Evolutionary conservation across 441 rosid genomes (phyloP), one percentile per base, ranked within the genome.

Genomic region (Biscutella laevigata): DNA sequence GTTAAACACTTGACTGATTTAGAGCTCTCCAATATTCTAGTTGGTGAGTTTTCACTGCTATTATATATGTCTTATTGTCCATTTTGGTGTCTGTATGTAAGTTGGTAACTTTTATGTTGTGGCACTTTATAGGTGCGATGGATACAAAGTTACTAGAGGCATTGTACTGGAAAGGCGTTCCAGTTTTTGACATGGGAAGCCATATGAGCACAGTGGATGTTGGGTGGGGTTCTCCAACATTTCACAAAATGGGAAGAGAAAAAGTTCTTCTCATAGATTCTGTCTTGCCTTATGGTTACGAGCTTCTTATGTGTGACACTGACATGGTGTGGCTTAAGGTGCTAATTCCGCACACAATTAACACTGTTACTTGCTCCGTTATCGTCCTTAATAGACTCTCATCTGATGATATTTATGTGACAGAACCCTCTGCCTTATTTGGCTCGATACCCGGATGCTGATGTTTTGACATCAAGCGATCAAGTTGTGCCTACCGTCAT

Each of bases 251-350:
- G 99, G 99, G 97, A 46, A 82, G 97, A 81, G 96, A 94, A 66
- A 94, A 94, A 76, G 96, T 87, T 46, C 58, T 89, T 64, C 79
- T 92, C 60, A 86, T 92, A 19, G 89, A 92, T 55, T 66, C 83
- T 10, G 73, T 92, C 44, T 85, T 92, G 33, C 95, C 97, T 37
- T 86, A 66, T 64, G 99, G 99, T 38, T 77, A 50, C 63, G 97
- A 92, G 73, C 71, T 92, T 48, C 65, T 92, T 70, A 92, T 88
- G 99, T 92, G 99, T 30, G 99, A 92, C 62, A 86, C 99, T 14
- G 99, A 92, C 70, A 88, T 86, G 97, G 97, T 84, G 55, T 92
- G 99, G 99, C 72, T 94, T 61, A 94, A 94, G 97, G 99, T 67
- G 10, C 57, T 53, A 1, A 20, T 17, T 24, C 20, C 0, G 6